These are phyloP conservation scores for Bipolaris zeicola DNA, from an alignment of 2,329 filamentous ascomycete genomes.

Conservation along the genomic window DNA sequence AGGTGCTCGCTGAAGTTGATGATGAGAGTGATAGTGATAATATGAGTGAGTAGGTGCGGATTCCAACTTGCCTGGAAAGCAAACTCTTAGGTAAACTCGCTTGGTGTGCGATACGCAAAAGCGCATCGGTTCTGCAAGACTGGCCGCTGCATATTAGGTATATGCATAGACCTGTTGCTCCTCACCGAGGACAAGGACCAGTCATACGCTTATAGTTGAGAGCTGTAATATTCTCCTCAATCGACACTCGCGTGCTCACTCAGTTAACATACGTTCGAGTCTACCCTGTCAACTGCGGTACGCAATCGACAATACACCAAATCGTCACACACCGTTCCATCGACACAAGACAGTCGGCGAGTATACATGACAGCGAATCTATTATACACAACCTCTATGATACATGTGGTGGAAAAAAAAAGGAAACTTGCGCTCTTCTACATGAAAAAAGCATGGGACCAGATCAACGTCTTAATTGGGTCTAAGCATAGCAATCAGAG, in stretches of 20 bases:
- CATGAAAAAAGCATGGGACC: not conserved
- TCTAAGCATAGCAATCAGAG: slow-evolving; percentile 32
- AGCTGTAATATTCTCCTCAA: not conserved
- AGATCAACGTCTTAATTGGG: slow-evolving; percentile 17
- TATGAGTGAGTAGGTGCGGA: slow-evolving; percentile 26
- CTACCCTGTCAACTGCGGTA: not conserved
- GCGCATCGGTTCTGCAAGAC: not conserved
- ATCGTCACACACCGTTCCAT: not conserved
- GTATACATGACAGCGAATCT: not conserved
- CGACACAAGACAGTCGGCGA: not conserved
- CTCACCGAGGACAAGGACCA: not conserved
- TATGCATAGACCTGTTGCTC: not conserved
- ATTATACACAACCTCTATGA: slow-evolving; percentile 7
- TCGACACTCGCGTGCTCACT: not conserved
- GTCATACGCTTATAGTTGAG: not conserved
- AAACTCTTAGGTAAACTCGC: not conserved
- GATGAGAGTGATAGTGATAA: slow-evolving; percentile 23
- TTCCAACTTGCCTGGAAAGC: not conserved
- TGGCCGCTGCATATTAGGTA: no score
- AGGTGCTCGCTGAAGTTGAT: slow-evolving; percentile 26
- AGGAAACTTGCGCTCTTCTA: not conserved
- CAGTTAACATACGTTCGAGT: not conserved
- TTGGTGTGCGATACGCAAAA: no score
- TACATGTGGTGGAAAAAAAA: slow-evolving; percentile 6
- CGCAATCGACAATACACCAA: not conserved